Evolutionary conservation across 2,329 filamentous ascomycete species (phyloP).

Genomic region (Trichophyton equinum): DNA sequence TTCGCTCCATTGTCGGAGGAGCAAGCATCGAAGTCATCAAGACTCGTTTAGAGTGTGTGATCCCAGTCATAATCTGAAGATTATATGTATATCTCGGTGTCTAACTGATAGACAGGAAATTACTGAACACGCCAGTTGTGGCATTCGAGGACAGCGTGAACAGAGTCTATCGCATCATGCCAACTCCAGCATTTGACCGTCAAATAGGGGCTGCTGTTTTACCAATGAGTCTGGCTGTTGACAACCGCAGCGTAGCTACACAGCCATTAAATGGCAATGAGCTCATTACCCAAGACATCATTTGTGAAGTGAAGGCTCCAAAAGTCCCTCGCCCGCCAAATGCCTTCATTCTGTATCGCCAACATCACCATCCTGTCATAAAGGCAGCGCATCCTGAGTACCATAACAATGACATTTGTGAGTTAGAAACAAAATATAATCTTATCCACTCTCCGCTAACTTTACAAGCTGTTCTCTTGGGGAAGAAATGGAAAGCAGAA

Average conservation of each 20-base stretch:
- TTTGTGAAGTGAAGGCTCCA: constrained; percentile 15
- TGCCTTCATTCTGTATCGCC: constrained; percentile 36
- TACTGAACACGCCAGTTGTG: constrained; percentile 19
- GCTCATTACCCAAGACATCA: constrained; percentile 4
- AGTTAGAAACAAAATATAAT: constrained; percentile 14
- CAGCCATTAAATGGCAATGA: background rate
- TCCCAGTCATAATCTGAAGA: background rate
- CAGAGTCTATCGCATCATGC: constrained; percentile 22
- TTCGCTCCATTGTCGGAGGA: constrained; percentile 21
- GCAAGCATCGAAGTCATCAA: constrained; percentile 23
- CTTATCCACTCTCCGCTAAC: constrained; percentile 8
- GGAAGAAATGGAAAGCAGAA: constrained; percentile 32
- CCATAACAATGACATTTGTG: constrained; percentile 37
- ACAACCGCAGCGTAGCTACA: background rate
- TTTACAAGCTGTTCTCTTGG: constrained; percentile 28
- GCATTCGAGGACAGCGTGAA: constrained; percentile 20
- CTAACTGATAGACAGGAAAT: constrained; percentile 14
- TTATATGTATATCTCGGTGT: background rate
- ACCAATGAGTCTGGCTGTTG: background rate
- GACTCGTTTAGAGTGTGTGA: constrained; percentile 20
- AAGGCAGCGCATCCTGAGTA: constrained; percentile 30
- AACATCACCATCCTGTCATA: constrained; percentile 27
- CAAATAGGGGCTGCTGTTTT: constrained; percentile 14
- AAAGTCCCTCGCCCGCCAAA: constrained; percentile 36
- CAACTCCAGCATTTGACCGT: constrained; percentile 18